Evolutionary conservation across 352 stramenopile genomes (phyloP).

Genomic region (Thalassiosira exigua): DNA sequence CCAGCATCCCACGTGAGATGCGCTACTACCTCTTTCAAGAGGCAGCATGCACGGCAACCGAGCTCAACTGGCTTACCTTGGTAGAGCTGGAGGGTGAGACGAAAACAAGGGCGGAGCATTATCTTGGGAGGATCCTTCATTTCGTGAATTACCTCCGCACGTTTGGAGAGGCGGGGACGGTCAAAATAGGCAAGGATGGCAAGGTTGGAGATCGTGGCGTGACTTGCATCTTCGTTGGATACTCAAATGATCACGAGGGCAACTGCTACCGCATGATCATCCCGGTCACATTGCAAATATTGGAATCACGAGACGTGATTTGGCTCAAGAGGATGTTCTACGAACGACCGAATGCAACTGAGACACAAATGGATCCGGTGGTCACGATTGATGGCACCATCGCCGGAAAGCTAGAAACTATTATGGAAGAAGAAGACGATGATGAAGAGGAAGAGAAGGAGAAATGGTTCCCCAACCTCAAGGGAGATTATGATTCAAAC

Average conservation of each 20-base stretch:
- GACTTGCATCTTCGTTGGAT: conserved; percentile 38
- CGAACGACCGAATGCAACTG: neutral
- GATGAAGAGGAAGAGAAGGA: no score
- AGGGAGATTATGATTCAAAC: no score
- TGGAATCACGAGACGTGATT: conserved; percentile 35
- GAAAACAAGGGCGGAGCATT: conserved; percentile 23
- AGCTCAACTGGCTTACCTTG: conserved; percentile 38
- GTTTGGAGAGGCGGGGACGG: conserved; percentile 40
- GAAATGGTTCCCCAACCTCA: no score
- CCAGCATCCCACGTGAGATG: conserved; percentile 11
- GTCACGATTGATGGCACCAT: no score
- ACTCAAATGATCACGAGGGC: conserved; percentile 17
- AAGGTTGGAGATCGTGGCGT: conserved; percentile 37
- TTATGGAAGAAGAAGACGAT: no score
- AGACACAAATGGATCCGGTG: neutral
- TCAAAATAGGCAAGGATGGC: conserved; percentile 27
- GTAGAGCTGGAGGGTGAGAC: conserved; percentile 14
- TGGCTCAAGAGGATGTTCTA: conserved; percentile 53
- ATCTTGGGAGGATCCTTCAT: conserved; percentile 8
- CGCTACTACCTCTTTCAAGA: conserved; percentile 16
- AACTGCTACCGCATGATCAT: conserved; percentile 45
- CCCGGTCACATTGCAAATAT: conserved; percentile 7
- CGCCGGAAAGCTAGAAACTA: no score
- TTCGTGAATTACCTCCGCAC: conserved; percentile 32
- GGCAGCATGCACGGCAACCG: conserved; percentile 8